A percentile compares a stretch with the other conserved stretches of the same genome.
phyloP scores from a whole-genome alignment of 2,329 filamentous ascomycete species.

The Verticillium dahliae region DNA sequence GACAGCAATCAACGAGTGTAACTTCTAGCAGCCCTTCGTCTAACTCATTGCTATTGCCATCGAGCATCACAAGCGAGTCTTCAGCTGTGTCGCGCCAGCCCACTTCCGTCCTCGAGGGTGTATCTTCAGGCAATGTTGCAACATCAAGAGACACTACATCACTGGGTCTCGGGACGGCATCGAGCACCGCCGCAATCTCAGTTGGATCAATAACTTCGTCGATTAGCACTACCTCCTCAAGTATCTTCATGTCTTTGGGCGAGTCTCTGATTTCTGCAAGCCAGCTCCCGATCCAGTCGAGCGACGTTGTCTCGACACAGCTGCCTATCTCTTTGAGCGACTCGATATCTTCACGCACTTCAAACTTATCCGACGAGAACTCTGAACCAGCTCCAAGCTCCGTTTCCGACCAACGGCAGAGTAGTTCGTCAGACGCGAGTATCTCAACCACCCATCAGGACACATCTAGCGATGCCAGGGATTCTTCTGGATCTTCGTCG shows the following conservation, averaged over 20 bases:
- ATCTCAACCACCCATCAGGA: too few relatives aligned
- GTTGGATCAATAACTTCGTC: too few relatives aligned
- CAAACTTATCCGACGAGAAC: not conserved
- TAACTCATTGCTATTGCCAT: not conserved
- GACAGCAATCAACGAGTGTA: not conserved
- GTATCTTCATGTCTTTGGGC: too few relatives aligned
- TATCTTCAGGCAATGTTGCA: not conserved
- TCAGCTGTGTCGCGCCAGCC: not conserved
- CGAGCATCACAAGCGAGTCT: not conserved
- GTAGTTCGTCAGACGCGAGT: too few relatives aligned
- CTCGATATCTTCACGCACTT: not conserved
- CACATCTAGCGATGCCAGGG: too few relatives aligned
- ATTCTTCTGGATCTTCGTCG: too few relatives aligned
- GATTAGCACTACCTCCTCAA: too few relatives aligned
- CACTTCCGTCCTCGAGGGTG: not conserved
- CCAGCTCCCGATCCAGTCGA: not conserved
- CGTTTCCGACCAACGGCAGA: not conserved
- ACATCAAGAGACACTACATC: too few relatives aligned
- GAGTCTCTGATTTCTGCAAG: too few relatives aligned
- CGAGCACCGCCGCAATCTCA: too few relatives aligned
- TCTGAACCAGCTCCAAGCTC: not conserved
- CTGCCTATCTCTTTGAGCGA: not conserved
- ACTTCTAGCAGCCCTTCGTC: not conserved
- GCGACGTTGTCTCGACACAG: not conserved
- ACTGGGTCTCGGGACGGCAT: too few relatives aligned